phyloP scores from a whole-genome alignment of 1,284 basidiomycete genomes.

The Inonotus obliquus region DNA sequence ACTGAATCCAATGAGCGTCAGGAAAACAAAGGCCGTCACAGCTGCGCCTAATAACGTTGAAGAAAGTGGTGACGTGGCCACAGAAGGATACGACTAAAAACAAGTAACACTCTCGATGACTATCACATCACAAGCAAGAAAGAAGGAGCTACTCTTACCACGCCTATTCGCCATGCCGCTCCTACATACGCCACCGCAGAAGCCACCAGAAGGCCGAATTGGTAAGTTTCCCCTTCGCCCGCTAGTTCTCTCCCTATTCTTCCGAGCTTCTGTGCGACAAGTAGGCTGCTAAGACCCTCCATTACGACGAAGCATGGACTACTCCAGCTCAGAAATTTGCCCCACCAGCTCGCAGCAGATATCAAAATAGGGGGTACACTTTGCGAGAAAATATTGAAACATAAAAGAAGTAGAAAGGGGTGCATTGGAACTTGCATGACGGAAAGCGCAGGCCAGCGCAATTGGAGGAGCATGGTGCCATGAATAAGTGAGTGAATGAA shows the following conservation, averaged over 20 bases:
- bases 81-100: slow-evolving; percentile 65
- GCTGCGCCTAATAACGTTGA: slow-evolving; percentile 81
- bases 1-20: slow-evolving; percentile 87
- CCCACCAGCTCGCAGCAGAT: slow-evolving; percentile 65
- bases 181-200: slow-evolving; percentile 72
- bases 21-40: slow-evolving; percentile 69
- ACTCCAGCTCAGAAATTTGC: slow-evolving; percentile 59
- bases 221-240: slow-evolving; percentile 62
- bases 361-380: slow-evolving; percentile 54
- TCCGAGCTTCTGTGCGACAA: slow-evolving; percentile 76
- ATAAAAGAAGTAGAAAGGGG: slow-evolving; percentile 72
- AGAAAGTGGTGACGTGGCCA: slow-evolving; percentile 77
- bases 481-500: slow-evolving; percentile 71
- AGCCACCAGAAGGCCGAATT: slow-evolving; percentile 68
- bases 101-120: slow-evolving; percentile 7
- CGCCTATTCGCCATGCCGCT: slow-evolving; percentile 77
- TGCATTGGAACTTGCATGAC: slow-evolving; percentile 78
- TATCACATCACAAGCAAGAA: neutral
- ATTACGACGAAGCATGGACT: slow-evolving; percentile 77
- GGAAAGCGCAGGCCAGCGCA: slow-evolving; percentile 61
- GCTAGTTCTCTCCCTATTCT: slow-evolving; percentile 70
- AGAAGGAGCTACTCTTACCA: slow-evolving; percentile 37
- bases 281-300: slow-evolving; percentile 78
- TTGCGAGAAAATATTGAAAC: slow-evolving; percentile 73
- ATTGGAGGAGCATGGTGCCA: slow-evolving; percentile 63